Percentiles rank a stretch among this genome's conserved stretches.
Conservation (phyloP, 805 yeast species). For the Ogataea minuta region DNA sequence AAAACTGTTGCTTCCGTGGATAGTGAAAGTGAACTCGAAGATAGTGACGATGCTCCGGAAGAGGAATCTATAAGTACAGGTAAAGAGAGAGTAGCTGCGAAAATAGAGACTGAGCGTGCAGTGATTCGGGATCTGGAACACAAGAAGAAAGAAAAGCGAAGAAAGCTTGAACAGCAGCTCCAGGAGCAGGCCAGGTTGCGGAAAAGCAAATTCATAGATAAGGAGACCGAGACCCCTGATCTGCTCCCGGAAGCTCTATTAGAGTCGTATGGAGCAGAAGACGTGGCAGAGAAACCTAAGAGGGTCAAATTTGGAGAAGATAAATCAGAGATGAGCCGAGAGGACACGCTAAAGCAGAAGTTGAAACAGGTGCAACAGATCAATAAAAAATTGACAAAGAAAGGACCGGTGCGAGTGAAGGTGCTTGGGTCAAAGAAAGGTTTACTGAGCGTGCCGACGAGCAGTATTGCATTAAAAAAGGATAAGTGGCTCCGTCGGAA, state of each 20-base stretch:
- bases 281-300: conserved; percentile 19
- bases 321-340: conserved; percentile 5
- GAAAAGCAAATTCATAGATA: conserved; percentile 11
- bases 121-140: conserved; percentile 25
- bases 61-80: conserved; percentile 36
- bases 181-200: conserved; percentile 33
- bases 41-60: conserved; percentile 51
- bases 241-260: conserved; percentile 41
- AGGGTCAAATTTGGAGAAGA: conserved; percentile 37
- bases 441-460: conserved; percentile 23
- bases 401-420: conserved; percentile 43
- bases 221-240: conserved; percentile 32
- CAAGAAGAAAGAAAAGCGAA: conserved; percentile 30
- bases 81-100: conserved; percentile 9
- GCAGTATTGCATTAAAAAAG: conserved; percentile 22
- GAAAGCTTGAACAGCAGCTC: conserved; percentile 35
- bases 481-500: conserved; percentile 31
- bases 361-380: conserved; percentile 33
- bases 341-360: conserved; percentile 20
- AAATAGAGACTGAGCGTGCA: conserved; percentile 26
- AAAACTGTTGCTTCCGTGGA: conserved; percentile 18
- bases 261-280: conserved; percentile 27
- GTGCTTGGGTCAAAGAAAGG: conserved; percentile 27
- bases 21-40: conserved; percentile 13
- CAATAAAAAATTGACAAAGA: conserved; percentile 31